A percentile compares a stretch with the other conserved stretches of the same genome.
Conservation (phyloP, 1,284 basidiomycete species). For the Tilletia setariae region DNA sequence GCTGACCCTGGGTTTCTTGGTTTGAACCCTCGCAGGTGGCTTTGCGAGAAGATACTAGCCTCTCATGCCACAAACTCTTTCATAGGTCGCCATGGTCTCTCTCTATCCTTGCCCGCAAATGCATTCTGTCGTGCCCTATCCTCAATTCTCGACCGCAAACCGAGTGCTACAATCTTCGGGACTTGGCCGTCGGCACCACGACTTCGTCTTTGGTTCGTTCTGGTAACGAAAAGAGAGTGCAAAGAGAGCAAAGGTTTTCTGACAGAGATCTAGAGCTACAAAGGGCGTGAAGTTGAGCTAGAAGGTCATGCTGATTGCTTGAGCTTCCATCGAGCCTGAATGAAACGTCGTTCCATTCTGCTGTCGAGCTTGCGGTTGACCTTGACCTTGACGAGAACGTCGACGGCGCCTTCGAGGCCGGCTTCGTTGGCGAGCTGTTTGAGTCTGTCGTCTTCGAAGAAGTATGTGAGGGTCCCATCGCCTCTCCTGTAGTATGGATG, state of each 20-base stretch:
- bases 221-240: too few species aligned
- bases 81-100: neutral
- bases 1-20: too few species aligned
- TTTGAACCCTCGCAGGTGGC: too few species aligned
- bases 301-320: neutral
- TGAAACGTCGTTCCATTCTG: slow-evolving; percentile 13
- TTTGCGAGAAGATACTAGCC: too few species aligned
- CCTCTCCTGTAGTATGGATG: slow-evolving; percentile 51
- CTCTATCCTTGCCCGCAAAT: neutral
- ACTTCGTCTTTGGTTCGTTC: too few species aligned
- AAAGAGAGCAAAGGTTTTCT: too few species aligned
- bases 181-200: too few species aligned
- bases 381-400: slow-evolving; percentile 26
- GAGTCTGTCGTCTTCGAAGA: slow-evolving; percentile 48
- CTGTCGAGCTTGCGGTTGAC: slow-evolving; percentile 9
- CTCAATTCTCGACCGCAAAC: too few species aligned
- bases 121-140: too few species aligned
- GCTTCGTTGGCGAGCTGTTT: slow-evolving; percentile 21
- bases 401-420: slow-evolving; percentile 35
- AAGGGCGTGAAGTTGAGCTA: neutral
- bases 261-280: too few species aligned
- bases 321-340: slow-evolving; percentile 12
- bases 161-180: too few species aligned
- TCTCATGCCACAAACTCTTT: too few species aligned
- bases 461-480: slow-evolving; percentile 55